Conservation (phyloP, 116 monocot species). For the Cymodocea nodosa region DNA sequence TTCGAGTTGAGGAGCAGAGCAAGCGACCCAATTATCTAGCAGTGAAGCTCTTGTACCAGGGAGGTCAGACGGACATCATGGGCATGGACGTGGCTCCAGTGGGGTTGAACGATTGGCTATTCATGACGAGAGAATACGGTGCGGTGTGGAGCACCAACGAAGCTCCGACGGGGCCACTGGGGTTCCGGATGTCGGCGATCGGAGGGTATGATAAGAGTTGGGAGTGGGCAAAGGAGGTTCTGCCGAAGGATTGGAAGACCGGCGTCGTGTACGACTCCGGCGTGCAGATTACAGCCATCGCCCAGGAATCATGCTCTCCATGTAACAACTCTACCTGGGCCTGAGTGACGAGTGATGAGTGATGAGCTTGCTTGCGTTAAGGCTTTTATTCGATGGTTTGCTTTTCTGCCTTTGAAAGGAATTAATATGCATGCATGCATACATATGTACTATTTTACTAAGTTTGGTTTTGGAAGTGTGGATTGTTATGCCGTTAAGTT, state of each 20-base stretch:
- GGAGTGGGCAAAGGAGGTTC: constrained; percentile 31
- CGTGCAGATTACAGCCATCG: constrained; percentile 36
- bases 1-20: constrained; percentile 35
- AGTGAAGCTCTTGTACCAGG: constrained; percentile 50
- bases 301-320: constrained; percentile 28
- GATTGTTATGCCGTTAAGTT: no score
- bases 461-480: no score
- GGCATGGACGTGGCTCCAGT: constrained; percentile 30
- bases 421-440: no score
- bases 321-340: constrained; percentile 19
- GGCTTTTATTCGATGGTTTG: no score
- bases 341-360: not conserved
- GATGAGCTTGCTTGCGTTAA: no score
- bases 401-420: no score
- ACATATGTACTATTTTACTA: no score
- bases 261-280: constrained; percentile 43
- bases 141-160: constrained; percentile 25
- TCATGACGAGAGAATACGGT: constrained; percentile 25
- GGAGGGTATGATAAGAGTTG: constrained; percentile 45
- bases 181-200: constrained; percentile 37
- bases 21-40: constrained; percentile 15
- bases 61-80: constrained; percentile 49
- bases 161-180: constrained; percentile 32
- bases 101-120: constrained; percentile 21
- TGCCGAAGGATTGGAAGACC: constrained; percentile 29